phyloP scores from a whole-genome alignment of 2,329 filamentous ascomycete genomes.

The Botrytis byssoidea region DNA sequence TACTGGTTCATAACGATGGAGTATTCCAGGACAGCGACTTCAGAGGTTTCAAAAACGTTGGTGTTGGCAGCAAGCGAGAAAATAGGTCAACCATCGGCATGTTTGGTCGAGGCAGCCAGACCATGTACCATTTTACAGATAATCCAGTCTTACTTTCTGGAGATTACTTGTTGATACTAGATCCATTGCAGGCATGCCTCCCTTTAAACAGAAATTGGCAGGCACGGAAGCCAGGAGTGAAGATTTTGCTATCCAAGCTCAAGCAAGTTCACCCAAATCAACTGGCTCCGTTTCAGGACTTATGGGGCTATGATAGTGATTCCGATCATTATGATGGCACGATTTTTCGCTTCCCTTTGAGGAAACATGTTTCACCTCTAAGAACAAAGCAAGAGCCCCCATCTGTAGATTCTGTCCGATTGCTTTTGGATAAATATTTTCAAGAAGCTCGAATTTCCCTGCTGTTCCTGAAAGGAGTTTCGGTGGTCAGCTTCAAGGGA shows the following conservation, averaged over 20 bases:
- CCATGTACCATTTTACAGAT: constrained; percentile 42
- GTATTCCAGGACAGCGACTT: constrained; percentile 39
- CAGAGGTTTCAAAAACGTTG: constrained; percentile 39
- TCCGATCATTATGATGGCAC: constrained; percentile 32
- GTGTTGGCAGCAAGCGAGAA: constrained; percentile 38
- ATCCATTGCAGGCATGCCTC: constrained; percentile 35
- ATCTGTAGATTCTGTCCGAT: constrained; percentile 2
- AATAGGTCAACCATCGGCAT: constrained; percentile 38
- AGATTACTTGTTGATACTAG: constrained; percentile 39
- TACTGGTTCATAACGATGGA: constrained; percentile 40
- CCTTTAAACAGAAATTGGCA: constrained; percentile 26
- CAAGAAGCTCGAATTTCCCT: constrained; percentile 33
- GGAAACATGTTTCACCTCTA: constrained; percentile 15
- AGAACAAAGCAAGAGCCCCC: not conserved
- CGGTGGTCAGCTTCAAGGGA: constrained; percentile 28
- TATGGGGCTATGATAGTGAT: constrained; percentile 31
- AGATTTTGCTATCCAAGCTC: constrained; percentile 29
- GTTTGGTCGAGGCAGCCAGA: constrained; percentile 41
- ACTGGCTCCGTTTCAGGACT: constrained; percentile 29
- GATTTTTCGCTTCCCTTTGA: constrained; percentile 36
- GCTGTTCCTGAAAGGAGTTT: constrained; percentile 31
- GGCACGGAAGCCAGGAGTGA: constrained; percentile 31
- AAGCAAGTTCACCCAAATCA: constrained; percentile 27
- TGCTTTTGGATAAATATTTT: constrained; percentile 29
- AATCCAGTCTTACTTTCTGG: constrained; percentile 40